Evolutionary conservation across 176 grass and related monocot species (phyloP), one percentile per base, ranked within the genome.

Genomic region (Poa pratensis): DNA sequence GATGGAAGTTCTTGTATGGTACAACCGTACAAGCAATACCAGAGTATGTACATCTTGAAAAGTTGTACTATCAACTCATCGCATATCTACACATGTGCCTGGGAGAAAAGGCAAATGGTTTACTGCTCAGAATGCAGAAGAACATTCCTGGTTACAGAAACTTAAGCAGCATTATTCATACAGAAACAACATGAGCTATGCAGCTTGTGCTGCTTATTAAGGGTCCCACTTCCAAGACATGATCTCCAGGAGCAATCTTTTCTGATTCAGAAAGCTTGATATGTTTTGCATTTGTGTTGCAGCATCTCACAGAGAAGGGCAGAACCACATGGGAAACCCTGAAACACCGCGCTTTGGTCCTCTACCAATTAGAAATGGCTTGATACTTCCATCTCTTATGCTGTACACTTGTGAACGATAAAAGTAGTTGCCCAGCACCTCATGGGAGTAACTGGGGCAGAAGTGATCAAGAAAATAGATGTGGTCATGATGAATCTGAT

Each of bases 401-500:
- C 30, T 76, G 73, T 55, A 76, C 9, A 55, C 73, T 28, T 76
- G 50, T 28, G 73, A 76, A 54, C 49, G 30, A 76, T 55, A 76
- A 6, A 50, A 76, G 54, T 76, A 35, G 73, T 32, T 76, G 17
- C 32, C 73, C 51, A 20, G 32, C 28, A 54, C 51, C 73, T 76
- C 13, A 0, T 18, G 27, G 72, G 15, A 51, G 72, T 52, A 75
- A 17, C 6, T 52, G 49, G 72, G 72, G 28, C 73, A 76, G 11
- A 55, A 53, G 9, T 24, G 28, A 76, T 76, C 73, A 76, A 76
- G 73, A 35, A 76, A 76, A 76, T 55, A 76, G 73, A 76, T 76
- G 50, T 7, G 73, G 23, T 76, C 73, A 55, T n/a, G 49, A 55
- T 76, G 17, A 54, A 54, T 76, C 50, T 76, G 49, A 28, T 55